Percentiles rank a stretch among this genome's conserved stretches.
phyloP scores from a whole-genome alignment of 2,329 filamentous ascomycete species.

The Arthrinium puccinioides region DNA sequence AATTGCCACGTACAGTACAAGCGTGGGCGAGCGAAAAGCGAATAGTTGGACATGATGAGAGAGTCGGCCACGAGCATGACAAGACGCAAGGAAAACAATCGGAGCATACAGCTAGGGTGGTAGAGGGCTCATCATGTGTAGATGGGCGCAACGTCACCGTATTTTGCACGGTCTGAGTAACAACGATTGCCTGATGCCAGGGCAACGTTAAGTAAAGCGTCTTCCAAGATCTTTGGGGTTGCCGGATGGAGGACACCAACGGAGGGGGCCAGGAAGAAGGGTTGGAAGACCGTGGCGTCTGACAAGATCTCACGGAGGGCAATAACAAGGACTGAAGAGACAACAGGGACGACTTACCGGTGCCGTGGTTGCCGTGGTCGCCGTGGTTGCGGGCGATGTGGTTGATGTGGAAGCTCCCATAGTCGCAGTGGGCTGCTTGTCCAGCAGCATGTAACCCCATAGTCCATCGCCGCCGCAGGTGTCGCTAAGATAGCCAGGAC shows the following conservation, averaged over 20 bases:
- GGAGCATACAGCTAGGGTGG: conserved; percentile 19
- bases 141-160: conserved; percentile 24
- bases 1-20: too few species aligned
- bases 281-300: conserved; percentile 1
- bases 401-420: conserved; percentile 25
- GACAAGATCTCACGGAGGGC: conserved; percentile 3
- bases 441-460: conserved; percentile 59
- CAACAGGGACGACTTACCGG: conserved; percentile 16
- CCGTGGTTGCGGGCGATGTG: conserved; percentile 11
- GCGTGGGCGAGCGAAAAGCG: too few species aligned
- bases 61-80: too few species aligned
- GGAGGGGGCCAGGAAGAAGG: conserved; percentile 2
- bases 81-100: too few species aligned
- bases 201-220: conserved; percentile 17
- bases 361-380: conserved; percentile 12
- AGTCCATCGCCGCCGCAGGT: conserved; percentile 55
- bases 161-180: conserved; percentile 26
- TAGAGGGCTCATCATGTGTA: conserved; percentile 12
- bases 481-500: conserved; percentile 63
- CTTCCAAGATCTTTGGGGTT: conserved; percentile 10
- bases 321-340: conserved; percentile 5
- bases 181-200: conserved; percentile 19
- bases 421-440: conserved; percentile 51
- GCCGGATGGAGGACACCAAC: too few species aligned
- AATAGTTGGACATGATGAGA: too few species aligned